A percentile compares a stretch with the other conserved stretches of the same genome.
These are phyloP conservation scores for Geotrichum siamense DNA, from an alignment of 1,139 yeast genomes.

Conservation along the genomic window DNA sequence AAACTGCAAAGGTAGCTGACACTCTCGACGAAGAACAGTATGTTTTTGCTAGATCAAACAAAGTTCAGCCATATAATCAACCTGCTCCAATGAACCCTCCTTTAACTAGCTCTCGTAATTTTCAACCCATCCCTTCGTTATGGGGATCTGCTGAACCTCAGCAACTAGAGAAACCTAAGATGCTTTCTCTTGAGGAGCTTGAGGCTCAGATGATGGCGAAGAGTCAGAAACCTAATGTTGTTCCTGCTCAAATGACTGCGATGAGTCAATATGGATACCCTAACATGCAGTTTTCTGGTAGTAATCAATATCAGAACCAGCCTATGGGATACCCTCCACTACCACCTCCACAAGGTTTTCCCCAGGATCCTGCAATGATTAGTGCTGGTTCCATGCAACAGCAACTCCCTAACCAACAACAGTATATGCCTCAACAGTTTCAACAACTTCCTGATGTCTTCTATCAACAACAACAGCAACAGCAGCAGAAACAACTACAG, in stretches of 20 bases:
- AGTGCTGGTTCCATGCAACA: conserved; percentile 24
- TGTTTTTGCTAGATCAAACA: conserved; percentile 24
- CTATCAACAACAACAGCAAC: conserved; percentile 32
- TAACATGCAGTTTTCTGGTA: conserved; percentile 21
- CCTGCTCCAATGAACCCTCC: conserved; percentile 19
- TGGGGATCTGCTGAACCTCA: conserved; percentile 42
- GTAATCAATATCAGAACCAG: conserved; percentile 16
- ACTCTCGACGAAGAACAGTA: conserved; percentile 32
- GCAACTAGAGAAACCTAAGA: conserved; percentile 27
- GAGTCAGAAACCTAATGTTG: conserved; percentile 22
- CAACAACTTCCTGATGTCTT: conserved; percentile 28
- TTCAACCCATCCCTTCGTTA: conserved; percentile 61
- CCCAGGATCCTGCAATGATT: conserved; percentile 25
- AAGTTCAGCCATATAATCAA: conserved; percentile 16
- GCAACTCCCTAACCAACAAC: conserved; percentile 38
- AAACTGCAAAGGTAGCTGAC: conserved; percentile 36
- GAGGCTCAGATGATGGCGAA: conserved; percentile 59
- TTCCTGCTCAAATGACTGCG: conserved; percentile 20
- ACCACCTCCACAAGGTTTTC: conserved; percentile 23
- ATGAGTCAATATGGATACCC: conserved; percentile 18
- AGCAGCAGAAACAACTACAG: conserved; percentile 20
- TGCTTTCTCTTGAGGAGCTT: conserved; percentile 65
- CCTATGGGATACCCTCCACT: neutral
- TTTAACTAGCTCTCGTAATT: conserved; percentile 30
- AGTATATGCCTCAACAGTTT: conserved; percentile 27